These are phyloP conservation scores for Capronia coronata DNA, from an alignment of 2,329 filamentous ascomycete species.

Conservation along the genomic window DNA sequence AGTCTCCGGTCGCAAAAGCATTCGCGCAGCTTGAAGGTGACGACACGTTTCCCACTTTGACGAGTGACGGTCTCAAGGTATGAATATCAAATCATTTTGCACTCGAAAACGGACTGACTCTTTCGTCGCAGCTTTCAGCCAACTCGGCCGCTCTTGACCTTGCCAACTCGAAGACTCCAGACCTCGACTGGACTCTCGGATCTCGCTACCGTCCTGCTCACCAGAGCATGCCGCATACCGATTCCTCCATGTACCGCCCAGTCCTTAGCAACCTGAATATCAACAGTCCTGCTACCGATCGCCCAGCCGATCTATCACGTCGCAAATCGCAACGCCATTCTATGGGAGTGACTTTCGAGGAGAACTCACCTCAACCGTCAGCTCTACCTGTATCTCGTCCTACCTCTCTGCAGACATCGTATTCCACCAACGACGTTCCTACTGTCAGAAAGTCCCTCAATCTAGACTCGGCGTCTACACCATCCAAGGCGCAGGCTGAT, in stretches of 20 bases:
- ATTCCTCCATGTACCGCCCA: slow-evolving; percentile 38
- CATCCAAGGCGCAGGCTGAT: slow-evolving; percentile 55
- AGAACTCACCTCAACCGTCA: slow-evolving; percentile 25
- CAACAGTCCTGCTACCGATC: slow-evolving; percentile 31
- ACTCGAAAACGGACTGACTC: slow-evolving; percentile 11
- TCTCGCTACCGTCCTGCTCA: slow-evolving; percentile 62
- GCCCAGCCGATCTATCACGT: slow-evolving; percentile 31
- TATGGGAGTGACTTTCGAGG: slow-evolving; percentile 37
- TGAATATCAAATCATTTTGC: slow-evolving; percentile 3
- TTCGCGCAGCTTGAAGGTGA: slow-evolving; percentile 67
- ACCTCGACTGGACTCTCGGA: slow-evolving; percentile 58
- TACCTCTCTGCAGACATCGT: slow-evolving; percentile 65
- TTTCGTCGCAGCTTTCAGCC: slow-evolving; percentile 62
- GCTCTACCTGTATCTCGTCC: slow-evolving; percentile 43
- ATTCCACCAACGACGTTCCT: slow-evolving; percentile 81
- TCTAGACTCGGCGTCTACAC: slow-evolving; percentile 38
- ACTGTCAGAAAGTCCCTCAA: slow-evolving; percentile 67
- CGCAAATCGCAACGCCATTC: slow-evolving; percentile 41
- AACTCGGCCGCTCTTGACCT: slow-evolving; percentile 77
- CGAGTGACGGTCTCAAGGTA: slow-evolving; percentile 39
- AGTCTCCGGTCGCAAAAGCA: slow-evolving; percentile 60
- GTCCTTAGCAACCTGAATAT: slow-evolving; percentile 32
- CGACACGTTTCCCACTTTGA: slow-evolving; percentile 78
- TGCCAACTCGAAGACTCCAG: slow-evolving; percentile 62
- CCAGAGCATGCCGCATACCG: slow-evolving; percentile 54